A percentile compares a stretch with the other conserved stretches of the same genome.
phyloP scores from a whole-genome alignment of 108 stramenopile genomes.

The Parmales sp. region DNA sequence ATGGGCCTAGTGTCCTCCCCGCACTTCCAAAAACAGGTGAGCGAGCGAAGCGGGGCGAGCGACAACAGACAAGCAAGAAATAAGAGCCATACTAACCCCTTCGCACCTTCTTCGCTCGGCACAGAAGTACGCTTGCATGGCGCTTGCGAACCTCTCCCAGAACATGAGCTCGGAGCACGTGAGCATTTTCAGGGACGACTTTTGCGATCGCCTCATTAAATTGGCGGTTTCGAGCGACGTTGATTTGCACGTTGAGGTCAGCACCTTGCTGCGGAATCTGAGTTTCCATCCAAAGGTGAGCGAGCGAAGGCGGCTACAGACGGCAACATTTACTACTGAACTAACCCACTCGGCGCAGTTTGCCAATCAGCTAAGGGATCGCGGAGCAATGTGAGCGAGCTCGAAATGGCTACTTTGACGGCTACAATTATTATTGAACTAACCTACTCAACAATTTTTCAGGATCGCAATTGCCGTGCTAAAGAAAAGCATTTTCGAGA shows the following conservation, averaged over 20 bases:
- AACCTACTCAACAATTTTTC: too few relatives aligned
- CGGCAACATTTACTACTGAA: too few relatives aligned
- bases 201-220: not conserved
- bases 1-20: not conserved
- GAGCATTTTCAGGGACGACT: not conserved
- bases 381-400: constrained; percentile 4
- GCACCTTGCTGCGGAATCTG: not conserved
- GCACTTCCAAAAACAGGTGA: constrained; percentile 2
- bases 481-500: not conserved
- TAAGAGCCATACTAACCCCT: too few relatives aligned
- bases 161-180: not conserved
- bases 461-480: not conserved
- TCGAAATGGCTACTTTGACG: too few relatives aligned
- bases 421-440: too few relatives aligned
- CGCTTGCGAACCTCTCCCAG: not conserved
- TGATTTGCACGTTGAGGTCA: constrained; percentile 1
- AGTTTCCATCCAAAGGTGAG: constrained; percentile 1
- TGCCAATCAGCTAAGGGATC: not conserved
- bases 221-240: not conserved
- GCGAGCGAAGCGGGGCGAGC: too few relatives aligned
- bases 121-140: constrained; percentile 8
- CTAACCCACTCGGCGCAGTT: too few relatives aligned
- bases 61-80: too few relatives aligned
- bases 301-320: too few relatives aligned
- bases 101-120: too few relatives aligned